Percentiles rank a stretch among this genome's conserved stretches.
These are phyloP conservation scores for Lagenidium sp. DNA, from an alignment of 352 stramenopile genomes.

Conservation along the genomic window DNA sequence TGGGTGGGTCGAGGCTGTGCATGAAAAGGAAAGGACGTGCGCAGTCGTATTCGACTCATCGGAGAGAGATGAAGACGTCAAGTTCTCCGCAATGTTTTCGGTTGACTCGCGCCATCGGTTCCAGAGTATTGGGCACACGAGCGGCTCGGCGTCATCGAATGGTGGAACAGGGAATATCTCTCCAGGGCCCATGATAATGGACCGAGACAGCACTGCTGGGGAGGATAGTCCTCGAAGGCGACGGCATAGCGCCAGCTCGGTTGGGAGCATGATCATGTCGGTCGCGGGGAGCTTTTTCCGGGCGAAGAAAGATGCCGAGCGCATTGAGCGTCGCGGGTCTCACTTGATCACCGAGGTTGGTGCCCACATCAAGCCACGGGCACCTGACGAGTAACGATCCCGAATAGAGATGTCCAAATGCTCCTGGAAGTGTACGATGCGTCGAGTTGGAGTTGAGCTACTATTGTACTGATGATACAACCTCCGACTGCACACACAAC, in stretches of 20 bases:
- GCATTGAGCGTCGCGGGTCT: slow-evolving; percentile 25
- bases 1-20: slow-evolving; percentile 40
- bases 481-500: too few species aligned
- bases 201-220: slow-evolving; percentile 5
- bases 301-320: slow-evolving; percentile 18
- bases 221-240: slow-evolving; percentile 1
- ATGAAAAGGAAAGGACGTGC: slow-evolving; percentile 49
- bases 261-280: slow-evolving; percentile 55
- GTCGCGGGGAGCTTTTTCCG: slow-evolving; percentile 42
- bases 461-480: not conserved
- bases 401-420: too few species aligned
- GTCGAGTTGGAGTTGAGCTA: not conserved
- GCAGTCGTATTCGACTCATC: slow-evolving; percentile 65
- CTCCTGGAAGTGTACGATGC: too few species aligned
- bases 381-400: not conserved
- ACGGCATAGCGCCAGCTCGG: slow-evolving; percentile 38
- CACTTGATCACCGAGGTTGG: slow-evolving; percentile 18
- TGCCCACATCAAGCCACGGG: slow-evolving; percentile 6
- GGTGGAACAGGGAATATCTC: slow-evolving; percentile 10
- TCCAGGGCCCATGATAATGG: slow-evolving; percentile 11
- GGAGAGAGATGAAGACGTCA: slow-evolving; percentile 44
- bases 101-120: slow-evolving; percentile 39
- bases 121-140: slow-evolving; percentile 22
- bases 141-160: slow-evolving; percentile 30
- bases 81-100: slow-evolving; percentile 63